Evolutionary conservation across 305 asterid genomes (phyloP).

Genomic region (Solanum chacoense): DNA sequence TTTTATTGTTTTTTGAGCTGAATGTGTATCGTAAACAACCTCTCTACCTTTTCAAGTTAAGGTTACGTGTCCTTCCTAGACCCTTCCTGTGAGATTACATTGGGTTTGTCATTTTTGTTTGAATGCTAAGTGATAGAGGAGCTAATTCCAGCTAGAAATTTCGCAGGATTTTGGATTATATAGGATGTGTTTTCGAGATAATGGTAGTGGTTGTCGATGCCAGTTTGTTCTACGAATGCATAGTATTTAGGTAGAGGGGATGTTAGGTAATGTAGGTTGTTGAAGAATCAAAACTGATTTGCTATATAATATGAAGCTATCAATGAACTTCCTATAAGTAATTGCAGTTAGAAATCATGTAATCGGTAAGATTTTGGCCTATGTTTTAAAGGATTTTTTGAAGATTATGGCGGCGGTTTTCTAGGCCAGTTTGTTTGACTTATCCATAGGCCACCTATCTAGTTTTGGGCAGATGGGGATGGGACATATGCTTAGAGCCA

Average conservation of each 20-base stretch:
- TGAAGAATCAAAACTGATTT: background rate
- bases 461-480: background rate
- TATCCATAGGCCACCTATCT: background rate
- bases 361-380: background rate
- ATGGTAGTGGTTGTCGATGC: background rate
- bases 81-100: background rate
- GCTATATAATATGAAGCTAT: background rate
- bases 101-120: background rate
- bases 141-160: background rate
- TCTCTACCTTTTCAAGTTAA: background rate
- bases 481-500: background rate
- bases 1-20: background rate
- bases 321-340: background rate
- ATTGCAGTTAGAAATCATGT: background rate
- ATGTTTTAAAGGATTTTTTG: background rate
- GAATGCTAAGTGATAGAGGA: background rate
- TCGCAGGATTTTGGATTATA: background rate
- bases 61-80: background rate
- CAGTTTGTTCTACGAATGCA: background rate
- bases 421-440: background rate
- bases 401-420: background rate
- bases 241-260: background rate
- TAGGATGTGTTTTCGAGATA: background rate
- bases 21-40: background rate
- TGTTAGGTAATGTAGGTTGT: background rate